Evolutionary conservation across 257 asterid species (phyloP).

Genomic region (Osmanthus fragrans): DNA sequence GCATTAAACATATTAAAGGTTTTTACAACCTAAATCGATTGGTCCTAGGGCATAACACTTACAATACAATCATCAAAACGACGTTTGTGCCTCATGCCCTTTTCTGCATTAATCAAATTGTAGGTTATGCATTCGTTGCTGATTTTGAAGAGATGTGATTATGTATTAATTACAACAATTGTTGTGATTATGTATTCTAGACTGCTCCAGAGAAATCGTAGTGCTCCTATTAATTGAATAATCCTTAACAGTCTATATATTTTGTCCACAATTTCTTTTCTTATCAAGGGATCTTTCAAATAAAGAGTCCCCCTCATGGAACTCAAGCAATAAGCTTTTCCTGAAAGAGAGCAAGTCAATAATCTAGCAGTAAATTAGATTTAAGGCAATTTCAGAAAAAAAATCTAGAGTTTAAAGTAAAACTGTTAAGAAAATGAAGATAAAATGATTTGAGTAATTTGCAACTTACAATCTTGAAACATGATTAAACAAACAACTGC

Average conservation of each 20-base stretch:
- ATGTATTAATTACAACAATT: background rate
- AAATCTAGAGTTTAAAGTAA: background rate
- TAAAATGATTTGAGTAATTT: background rate
- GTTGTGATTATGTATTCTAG: background rate
- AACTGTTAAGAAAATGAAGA: background rate
- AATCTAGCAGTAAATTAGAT: background rate
- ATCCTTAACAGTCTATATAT: background rate
- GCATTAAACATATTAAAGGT: no score
- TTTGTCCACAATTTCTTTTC: background rate
- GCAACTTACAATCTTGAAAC: background rate
- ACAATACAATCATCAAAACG: background rate
- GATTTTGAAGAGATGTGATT: background rate
- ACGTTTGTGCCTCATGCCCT: background rate
- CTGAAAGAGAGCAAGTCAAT: background rate
- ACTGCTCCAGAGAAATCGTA: background rate
- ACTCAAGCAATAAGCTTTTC: background rate
- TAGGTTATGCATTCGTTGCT: background rate
- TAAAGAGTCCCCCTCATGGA: background rate
- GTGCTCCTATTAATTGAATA: background rate
- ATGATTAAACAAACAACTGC: background rate
- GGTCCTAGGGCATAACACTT: no score
- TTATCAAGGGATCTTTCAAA: background rate
- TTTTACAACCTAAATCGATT: no score
- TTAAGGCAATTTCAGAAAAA: background rate
- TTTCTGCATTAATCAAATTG: background rate